phyloP scores from a whole-genome alignment of 2,329 filamentous ascomycete genomes.

The Arthrobotrys pseudoclavata region DNA sequence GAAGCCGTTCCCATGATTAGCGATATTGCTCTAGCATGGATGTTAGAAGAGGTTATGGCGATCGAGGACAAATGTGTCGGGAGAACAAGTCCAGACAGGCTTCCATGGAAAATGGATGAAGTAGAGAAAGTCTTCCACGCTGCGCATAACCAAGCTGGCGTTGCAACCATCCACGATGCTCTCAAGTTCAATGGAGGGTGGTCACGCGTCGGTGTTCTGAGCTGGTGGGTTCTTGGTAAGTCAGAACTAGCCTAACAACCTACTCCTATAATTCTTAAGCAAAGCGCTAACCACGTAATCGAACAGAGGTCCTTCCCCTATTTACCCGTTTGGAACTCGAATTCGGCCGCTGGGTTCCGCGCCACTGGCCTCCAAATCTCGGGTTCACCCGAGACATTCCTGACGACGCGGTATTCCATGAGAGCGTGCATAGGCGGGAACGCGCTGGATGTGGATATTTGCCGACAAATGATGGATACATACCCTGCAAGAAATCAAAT shows the following conservation, averaged over 20 bases:
- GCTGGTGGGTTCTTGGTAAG: slow-evolving; percentile 66
- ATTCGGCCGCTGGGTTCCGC: slow-evolving; percentile 65
- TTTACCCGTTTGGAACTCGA: slow-evolving; percentile 66
- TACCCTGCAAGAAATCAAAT: slow-evolving; percentile 31
- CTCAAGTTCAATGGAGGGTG: slow-evolving; percentile 65
- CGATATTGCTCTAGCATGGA: slow-evolving; percentile 71
- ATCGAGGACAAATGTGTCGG: slow-evolving; percentile 61
- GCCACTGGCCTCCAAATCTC: slow-evolving; percentile 65
- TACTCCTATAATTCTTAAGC: neutral
- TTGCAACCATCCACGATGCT: slow-evolving; percentile 64
- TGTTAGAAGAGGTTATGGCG: slow-evolving; percentile 69
- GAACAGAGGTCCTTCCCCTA: slow-evolving; percentile 65
- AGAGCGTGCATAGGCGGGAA: slow-evolving; percentile 62
- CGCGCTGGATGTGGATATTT: slow-evolving; percentile 53
- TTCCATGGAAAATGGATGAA: slow-evolving; percentile 59
- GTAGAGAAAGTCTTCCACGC: slow-evolving; percentile 60
- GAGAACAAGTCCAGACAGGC: slow-evolving; percentile 44
- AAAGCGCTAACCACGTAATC: slow-evolving; percentile 21
- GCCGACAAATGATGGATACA: slow-evolving; percentile 52
- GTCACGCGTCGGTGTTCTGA: slow-evolving; percentile 62
- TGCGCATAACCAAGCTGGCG: slow-evolving; percentile 42
- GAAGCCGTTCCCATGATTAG: slow-evolving; percentile 65
- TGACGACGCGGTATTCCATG: slow-evolving; percentile 64
- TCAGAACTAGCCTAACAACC: neutral
- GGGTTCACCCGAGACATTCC: slow-evolving; percentile 66